A percentile compares a stretch with the other conserved stretches of the same genome.
Evolutionary conservation across 805 yeast species (phyloP).

Genomic region (Candida wancherniae): DNA sequence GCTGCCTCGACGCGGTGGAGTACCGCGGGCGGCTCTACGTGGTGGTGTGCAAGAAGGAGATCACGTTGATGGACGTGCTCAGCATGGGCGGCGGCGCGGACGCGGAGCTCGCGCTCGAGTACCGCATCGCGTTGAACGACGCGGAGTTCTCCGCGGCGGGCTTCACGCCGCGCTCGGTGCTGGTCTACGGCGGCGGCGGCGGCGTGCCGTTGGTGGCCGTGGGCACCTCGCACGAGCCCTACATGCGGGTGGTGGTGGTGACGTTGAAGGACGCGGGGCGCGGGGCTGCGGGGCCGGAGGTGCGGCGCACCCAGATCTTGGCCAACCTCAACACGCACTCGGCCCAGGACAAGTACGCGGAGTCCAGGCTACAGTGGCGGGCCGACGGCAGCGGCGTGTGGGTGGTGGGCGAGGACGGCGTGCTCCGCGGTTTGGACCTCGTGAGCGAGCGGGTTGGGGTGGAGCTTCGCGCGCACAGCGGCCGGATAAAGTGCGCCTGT

Average conservation of each 20-base stretch:
- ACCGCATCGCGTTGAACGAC: slow-evolving; percentile 58
- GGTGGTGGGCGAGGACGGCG: slow-evolving; percentile 69
- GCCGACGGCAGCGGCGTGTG: slow-evolving; percentile 48
- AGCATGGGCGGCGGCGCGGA: slow-evolving; percentile 12
- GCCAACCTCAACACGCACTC: slow-evolving; percentile 42
- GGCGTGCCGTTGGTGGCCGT: slow-evolving; percentile 42
- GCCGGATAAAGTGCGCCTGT: slow-evolving; percentile 43
- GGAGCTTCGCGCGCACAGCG: slow-evolving; percentile 36
- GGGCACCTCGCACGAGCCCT: slow-evolving; percentile 77
- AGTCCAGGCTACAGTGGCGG: slow-evolving; percentile 46
- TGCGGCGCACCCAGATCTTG: slow-evolving; percentile 24
- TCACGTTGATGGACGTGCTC: slow-evolving; percentile 52
- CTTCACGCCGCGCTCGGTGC: slow-evolving; percentile 52
- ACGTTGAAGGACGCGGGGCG: slow-evolving; percentile 31
- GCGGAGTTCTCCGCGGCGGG: slow-evolving; percentile 65
- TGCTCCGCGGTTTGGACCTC: slow-evolving; percentile 55
- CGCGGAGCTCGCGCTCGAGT: slow-evolving; percentile 20
- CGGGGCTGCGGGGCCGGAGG: slow-evolving; percentile 7
- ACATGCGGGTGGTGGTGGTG: slow-evolving; percentile 60
- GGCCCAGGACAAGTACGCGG: slow-evolving; percentile 67
- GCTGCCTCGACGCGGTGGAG: slow-evolving; percentile 41
- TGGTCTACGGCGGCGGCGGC: slow-evolving; percentile 14
- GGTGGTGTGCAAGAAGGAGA: slow-evolving; percentile 56
- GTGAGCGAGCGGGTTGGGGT: slow-evolving; percentile 30
- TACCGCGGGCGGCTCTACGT: slow-evolving; percentile 32